Conservation (phyloP, 345 rosid species). For the Moricandia arvensis region DNA sequence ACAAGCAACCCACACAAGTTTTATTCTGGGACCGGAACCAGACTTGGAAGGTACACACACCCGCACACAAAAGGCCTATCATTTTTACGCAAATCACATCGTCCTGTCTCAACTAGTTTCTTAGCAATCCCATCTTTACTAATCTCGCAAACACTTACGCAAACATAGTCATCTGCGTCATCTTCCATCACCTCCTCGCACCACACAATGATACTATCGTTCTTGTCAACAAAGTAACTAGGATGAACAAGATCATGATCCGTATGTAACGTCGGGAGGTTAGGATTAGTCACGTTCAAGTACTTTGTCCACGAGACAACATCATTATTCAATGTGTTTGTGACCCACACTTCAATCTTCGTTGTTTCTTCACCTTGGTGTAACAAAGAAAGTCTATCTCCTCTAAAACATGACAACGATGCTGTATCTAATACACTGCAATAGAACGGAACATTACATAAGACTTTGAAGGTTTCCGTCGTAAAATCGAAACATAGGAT, state of each 20-base stretch:
- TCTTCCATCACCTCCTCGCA: constrained; percentile 9
- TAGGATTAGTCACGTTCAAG: constrained; percentile 8
- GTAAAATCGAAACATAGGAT: constrained; percentile 27
- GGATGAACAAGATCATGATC: constrained; percentile 29
- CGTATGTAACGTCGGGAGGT: constrained; percentile 28
- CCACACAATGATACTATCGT: constrained; percentile 22
- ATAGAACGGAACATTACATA: background rate
- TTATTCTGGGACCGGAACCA: constrained; percentile 29
- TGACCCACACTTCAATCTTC: constrained; percentile 31
- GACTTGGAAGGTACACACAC: constrained; percentile 24
- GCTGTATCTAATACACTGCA: constrained; percentile 17
- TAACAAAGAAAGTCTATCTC: constrained; percentile 34
- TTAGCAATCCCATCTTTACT: constrained; percentile 14
- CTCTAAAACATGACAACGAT: constrained; percentile 23
- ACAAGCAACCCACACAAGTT: background rate
- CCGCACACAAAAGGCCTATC: constrained; percentile 15
- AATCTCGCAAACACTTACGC: constrained; percentile 16
- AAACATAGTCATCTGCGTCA: constrained; percentile 11
- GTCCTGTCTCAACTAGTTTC: constrained; percentile 13
- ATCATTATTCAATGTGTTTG: constrained; percentile 13
- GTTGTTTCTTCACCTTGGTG: constrained; percentile 16
- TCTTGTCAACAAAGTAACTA: constrained; percentile 22
- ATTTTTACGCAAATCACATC: background rate
- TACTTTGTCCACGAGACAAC: constrained; percentile 26
- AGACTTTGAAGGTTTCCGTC: constrained; percentile 9